These are phyloP conservation scores for Saprolegnia diclina DNA, from an alignment of 352 stramenopile genomes.

Conservation along the genomic window DNA sequence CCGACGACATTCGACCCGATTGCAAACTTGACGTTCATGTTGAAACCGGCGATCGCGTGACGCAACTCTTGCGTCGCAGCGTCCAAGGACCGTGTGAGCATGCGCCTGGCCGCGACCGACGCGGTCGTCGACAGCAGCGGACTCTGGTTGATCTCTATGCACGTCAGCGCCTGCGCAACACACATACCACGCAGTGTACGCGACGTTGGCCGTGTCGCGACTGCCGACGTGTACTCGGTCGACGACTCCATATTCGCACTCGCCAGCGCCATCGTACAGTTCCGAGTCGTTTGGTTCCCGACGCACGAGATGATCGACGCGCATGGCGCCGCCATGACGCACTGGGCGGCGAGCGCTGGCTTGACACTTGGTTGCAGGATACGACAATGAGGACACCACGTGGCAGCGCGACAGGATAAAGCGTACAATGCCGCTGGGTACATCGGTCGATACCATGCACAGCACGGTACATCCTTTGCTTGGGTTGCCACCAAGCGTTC, in stretches of 20 bases:
- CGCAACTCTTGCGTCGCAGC: background rate
- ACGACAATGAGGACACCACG: too few species aligned
- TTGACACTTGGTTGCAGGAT: background rate
- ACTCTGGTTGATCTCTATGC: background rate
- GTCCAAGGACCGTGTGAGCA: background rate
- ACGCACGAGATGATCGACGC: background rate
- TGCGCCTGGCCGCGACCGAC: background rate
- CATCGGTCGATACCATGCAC: too few species aligned
- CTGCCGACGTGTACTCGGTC: background rate
- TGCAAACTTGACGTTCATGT: background rate
- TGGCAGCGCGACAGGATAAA: too few species aligned
- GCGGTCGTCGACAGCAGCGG: background rate
- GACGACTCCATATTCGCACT: background rate
- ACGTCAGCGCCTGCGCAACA: background rate
- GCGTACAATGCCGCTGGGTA: too few species aligned
- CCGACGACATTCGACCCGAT: background rate
- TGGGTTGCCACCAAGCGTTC: too few species aligned
- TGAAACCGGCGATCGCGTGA: background rate
- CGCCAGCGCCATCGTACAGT: background rate
- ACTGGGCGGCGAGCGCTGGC: background rate
- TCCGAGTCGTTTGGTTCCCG: background rate
- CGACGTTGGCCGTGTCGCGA: background rate
- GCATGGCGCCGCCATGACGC: background rate
- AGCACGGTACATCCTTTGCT: too few species aligned
- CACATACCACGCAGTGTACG: background rate